Evolutionary conservation across 192 early-diverging fungal genomes (phyloP).

Genomic region (Coemansia sp.): DNA sequence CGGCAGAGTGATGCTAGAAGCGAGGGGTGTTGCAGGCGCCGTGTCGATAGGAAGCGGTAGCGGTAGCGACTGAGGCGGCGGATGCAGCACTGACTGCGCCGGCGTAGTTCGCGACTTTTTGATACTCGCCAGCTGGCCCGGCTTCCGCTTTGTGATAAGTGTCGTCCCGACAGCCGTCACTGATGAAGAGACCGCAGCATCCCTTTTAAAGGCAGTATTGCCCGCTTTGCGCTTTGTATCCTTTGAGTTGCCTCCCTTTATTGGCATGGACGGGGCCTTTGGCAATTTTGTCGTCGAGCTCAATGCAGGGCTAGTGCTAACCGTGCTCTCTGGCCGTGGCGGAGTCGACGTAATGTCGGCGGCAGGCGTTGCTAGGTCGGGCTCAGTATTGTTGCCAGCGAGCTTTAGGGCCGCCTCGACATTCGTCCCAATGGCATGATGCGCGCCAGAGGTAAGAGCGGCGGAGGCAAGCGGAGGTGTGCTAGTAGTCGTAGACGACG

Average conservation of each 20-base stretch:
- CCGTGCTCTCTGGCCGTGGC: neutral
- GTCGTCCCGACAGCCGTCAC: neutral
- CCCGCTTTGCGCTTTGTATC: slow-evolving; percentile 16
- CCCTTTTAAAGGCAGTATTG: slow-evolving; percentile 2
- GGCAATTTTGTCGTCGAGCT: slow-evolving; percentile 33
- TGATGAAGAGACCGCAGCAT: neutral
- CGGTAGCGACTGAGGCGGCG: neutral
- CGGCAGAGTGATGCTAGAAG: neutral
- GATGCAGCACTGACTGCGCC: neutral
- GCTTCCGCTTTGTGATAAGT: neutral
- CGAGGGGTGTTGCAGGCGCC: neutral
- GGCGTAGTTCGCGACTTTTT: slow-evolving; percentile 4
- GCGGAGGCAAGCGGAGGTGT: slow-evolving; percentile 25
- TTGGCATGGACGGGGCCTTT: slow-evolving; percentile 19
- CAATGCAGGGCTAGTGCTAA: slow-evolving; percentile 37
- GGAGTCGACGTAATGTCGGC: neutral
- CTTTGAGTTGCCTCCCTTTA: neutral
- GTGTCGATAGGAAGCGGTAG: neutral
- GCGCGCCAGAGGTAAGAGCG: neutral
- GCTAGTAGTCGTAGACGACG: slow-evolving; percentile 13
- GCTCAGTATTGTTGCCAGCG: neutral
- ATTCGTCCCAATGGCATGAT: neutral
- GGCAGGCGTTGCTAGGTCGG: neutral
- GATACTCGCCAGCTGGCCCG: neutral
- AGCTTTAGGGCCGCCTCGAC: neutral